Conservation (phyloP, 345 rosid species). For the Luvunga scandens region DNA sequence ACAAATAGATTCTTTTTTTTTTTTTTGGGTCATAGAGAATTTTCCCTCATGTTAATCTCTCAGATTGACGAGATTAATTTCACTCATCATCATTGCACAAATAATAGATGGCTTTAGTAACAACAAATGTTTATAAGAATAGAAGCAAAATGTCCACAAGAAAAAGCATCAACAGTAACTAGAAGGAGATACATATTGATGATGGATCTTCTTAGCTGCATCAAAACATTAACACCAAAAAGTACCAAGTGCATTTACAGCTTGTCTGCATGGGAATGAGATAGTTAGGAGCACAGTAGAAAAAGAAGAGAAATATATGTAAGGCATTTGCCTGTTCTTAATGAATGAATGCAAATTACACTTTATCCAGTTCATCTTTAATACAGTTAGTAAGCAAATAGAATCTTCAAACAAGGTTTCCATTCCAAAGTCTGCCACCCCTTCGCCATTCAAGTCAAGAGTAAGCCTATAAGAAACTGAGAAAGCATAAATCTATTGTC, state of each 20-base stretch:
- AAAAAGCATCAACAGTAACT: not conserved
- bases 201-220: not conserved
- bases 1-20: not conserved
- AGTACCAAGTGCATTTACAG: not conserved
- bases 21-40: too few species aligned
- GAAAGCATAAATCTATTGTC: not conserved
- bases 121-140: not conserved
- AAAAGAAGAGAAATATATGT: not conserved
- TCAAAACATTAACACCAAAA: not conserved
- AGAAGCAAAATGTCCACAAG: not conserved
- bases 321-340: not conserved
- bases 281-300: not conserved
- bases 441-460: not conserved
- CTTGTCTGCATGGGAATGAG: not conserved
- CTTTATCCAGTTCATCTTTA: not conserved
- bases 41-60: too few species aligned
- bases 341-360: not conserved
- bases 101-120: not conserved
- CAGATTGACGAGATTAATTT: too few species aligned
- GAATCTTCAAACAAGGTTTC: not conserved
- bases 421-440: not conserved
- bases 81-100: too few species aligned
- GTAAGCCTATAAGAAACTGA: not conserved
- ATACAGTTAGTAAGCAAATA: not conserved
- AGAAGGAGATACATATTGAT: not conserved